phyloP scores from a whole-genome alignment of 768 basidiomycete species.

The Boletus reticuloceps region DNA sequence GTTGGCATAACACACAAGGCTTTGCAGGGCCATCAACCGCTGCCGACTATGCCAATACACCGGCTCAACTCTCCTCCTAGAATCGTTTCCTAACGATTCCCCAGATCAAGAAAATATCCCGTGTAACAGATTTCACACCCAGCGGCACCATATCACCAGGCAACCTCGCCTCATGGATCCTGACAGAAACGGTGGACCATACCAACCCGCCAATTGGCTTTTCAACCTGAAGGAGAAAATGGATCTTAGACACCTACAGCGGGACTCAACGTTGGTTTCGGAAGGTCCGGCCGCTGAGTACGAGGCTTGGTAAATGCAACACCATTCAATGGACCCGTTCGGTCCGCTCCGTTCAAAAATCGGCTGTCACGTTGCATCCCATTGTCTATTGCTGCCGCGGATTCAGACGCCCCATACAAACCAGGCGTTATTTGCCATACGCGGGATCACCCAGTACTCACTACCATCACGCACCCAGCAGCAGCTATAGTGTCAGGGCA shows the following conservation, averaged over 20 bases:
- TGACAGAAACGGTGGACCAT: not conserved
- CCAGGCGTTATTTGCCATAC: not conserved
- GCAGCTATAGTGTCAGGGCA: not conserved
- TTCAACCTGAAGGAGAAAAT: not conserved
- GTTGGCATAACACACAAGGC: not conserved
- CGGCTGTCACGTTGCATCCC: not conserved
- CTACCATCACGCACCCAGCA: not conserved
- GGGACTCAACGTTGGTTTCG: not conserved
- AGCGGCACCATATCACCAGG: slow-evolving; percentile 10
- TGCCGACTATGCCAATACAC: too few relatives aligned
- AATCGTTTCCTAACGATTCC: not conserved
- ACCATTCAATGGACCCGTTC: not conserved
- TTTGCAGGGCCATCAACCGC: slow-evolving; percentile 7
- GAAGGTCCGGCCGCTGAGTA: not conserved
- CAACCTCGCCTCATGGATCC: not conserved
- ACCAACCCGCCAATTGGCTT: not conserved
- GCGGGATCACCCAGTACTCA: not conserved
- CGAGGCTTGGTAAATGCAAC: slow-evolving; percentile 6
- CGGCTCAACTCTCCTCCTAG: too few relatives aligned
- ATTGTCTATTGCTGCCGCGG: slow-evolving; percentile 11
- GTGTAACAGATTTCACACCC: slow-evolving; percentile 13
- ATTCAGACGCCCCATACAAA: not conserved
- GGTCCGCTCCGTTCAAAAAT: slow-evolving; percentile 10
- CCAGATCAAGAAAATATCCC: not conserved
- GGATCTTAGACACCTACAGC: too few relatives aligned